Base-by-base conservation (phyloP, 2,329 filamentous ascomycete species). In the Ceratocystis huliohia region DNA sequence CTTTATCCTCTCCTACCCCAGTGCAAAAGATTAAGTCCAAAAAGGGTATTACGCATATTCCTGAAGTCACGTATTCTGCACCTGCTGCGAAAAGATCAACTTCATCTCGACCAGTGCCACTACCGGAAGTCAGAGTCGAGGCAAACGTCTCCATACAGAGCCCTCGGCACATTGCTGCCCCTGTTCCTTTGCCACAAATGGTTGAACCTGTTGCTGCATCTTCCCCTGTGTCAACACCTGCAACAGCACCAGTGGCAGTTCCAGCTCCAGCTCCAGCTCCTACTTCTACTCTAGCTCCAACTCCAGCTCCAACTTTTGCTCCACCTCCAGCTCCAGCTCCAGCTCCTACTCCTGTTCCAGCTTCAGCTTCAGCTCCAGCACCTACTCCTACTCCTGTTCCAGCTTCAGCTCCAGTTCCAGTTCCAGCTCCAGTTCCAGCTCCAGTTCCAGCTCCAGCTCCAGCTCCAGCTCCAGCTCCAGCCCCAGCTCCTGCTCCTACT, bases 161-260 rank as follows among this genome's bases (percentile, higher is more conserved):
- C 3, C 56, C 56, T 8, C 56, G 37, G 30, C 56, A 28, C 8
- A 59, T 59, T 37, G 15, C 25, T 37, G 28, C 56, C 33, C 28
- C 56, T 33, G 28, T 59, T 15, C n/a, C 56, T 59, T 33, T 59
- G 33, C 56, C 56, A 37, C 56, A 10, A 7, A 28, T 59, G 15
- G 30, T n/a, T 20, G 56, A 59, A 37, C 28, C 30, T 37, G 28
- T 59, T 22, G 7, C 7, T 37, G 17, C 30, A 37, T n/a, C 30
- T 37, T 2, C 56, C 3, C 30, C 63, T n/a, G 1, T n/a, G 10
- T 33, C 48, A 41, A 33, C 37, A 5, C 28, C 53, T 6, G 25
- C 53, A 33, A 30, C 59, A 57, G 44, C 62, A 7, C 48, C 61
- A 53, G 50, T 56, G 13, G 30, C 66, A 22, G 62, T 46, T 1